These are phyloP conservation scores for Artomyces pyxidatus DNA, from an alignment of 768 basidiomycete genomes.

Conservation along the genomic window DNA sequence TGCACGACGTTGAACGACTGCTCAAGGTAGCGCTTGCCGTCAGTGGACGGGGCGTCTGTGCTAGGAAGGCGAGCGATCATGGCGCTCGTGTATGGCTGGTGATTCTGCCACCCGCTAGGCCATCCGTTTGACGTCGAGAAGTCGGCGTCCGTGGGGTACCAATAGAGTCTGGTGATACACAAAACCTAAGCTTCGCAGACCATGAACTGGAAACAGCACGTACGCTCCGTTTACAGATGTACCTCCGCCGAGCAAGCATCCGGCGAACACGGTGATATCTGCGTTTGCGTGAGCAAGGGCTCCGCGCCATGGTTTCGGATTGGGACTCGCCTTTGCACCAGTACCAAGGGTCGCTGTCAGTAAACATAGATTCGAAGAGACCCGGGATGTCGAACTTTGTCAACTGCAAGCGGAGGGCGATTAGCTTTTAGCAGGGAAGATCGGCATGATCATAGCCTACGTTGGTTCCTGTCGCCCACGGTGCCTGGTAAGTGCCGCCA, in stretches of 20 bases:
- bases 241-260: constrained; percentile 59
- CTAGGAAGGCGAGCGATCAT: constrained; percentile 43
- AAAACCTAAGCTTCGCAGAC: no score
- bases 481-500: constrained; percentile 47
- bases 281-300: not conserved
- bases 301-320: not conserved
- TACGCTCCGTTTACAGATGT: constrained; percentile 58
- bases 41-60: constrained; percentile 51
- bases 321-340: constrained; percentile 48
- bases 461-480: constrained; percentile 43
- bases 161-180: constrained; percentile 35
- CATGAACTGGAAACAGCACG: no score
- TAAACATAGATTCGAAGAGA: constrained; percentile 59
- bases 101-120: constrained; percentile 47
- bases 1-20: constrained; percentile 37
- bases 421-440: not conserved
- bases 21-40: constrained; percentile 50
- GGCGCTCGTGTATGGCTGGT: constrained; percentile 40
- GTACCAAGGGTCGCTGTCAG: constrained; percentile 47
- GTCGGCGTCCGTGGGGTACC: constrained; percentile 44
- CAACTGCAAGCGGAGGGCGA: constrained; percentile 28
- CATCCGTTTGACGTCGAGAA: constrained; percentile 44
- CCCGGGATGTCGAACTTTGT: constrained; percentile 64
- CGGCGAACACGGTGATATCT: constrained; percentile 57
- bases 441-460: constrained; percentile 28